Base-by-base conservation (phyloP, 2,329 filamentous ascomycete species). In the Calcarisporium arbuscula region DNA sequence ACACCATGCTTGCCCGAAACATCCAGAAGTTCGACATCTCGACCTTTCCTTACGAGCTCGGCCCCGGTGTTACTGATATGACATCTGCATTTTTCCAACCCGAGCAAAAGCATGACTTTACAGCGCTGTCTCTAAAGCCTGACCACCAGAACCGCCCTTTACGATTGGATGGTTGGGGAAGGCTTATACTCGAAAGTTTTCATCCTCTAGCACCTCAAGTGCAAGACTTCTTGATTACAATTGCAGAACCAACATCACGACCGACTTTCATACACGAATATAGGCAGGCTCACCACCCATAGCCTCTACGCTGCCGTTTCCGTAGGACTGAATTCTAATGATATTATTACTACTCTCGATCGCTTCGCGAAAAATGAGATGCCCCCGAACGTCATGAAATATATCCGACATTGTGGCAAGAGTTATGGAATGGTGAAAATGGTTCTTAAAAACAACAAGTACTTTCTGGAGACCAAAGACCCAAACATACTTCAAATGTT, bases 181-280 rank as follows among this genome's bases (percentile, higher is more conserved):
- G 82, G 44, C 92, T 96, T 53, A 92, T 94, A 19, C 71, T 96
- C 27, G 90, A 98, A 67, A 94, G 88, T 49, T 96, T 95, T 65
- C 90, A 85, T 34, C 85, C 89, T 3, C 69, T 92, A 36, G 88
- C 90, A 37, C 75, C 82, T 38, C 82, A 89, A 52, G 90, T 87
- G 0, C 88, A 95, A 55, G 88, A 95, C 57, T 95, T 98, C 56
- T 69, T 98, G 39, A 95, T 94, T 50, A 95, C 92, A 30, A 90
- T 98, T 48, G 86, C 90, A 42, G 90, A 98, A 63, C 92, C 90
- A 14, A 70, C 89, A 39, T 95, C 89, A 23, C 80, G 90, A 40
- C 90, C 92, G 38, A 84, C 80, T 5, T 90, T 88, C 53, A 77
- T 96, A 44, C 92, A 96, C 65, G 90, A 98, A 61, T 96, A 96